Evolutionary conservation across 2,329 filamentous ascomycete genomes (phyloP).

Genomic region (Fusarium albosuccineum): DNA sequence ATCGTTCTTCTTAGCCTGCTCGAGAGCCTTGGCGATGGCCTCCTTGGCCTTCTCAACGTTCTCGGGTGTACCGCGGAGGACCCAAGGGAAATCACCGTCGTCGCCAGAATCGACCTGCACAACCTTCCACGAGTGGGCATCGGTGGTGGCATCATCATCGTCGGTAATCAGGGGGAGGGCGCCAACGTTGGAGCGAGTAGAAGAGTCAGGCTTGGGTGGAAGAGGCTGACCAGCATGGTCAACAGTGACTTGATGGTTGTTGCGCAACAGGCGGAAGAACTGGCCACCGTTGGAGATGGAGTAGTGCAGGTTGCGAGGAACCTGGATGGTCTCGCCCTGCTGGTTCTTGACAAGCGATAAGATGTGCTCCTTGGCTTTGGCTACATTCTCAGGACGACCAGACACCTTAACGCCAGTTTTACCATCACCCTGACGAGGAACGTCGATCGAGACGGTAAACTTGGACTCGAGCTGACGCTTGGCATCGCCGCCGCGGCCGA

Average conservation of each 20-base stretch:
- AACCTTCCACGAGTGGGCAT: constrained; percentile 86
- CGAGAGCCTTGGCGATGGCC: constrained; percentile 78
- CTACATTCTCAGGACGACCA: constrained; percentile 82
- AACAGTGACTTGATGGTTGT: constrained; percentile 88
- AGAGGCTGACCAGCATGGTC: constrained; percentile 87
- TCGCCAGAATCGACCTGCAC: constrained; percentile 73
- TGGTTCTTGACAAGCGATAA: constrained; percentile 83
- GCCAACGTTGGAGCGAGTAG: constrained; percentile 68
- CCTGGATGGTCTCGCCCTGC: constrained; percentile 86
- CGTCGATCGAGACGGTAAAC: constrained; percentile 88
- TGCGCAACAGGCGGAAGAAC: constrained; percentile 91
- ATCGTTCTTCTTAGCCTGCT: constrained; percentile 76
- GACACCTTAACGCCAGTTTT: constrained; percentile 88
- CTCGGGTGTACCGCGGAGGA: constrained; percentile 83
- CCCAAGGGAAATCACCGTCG: constrained; percentile 86
- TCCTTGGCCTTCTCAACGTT: constrained; percentile 85
- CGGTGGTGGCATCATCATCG: constrained; percentile 73
- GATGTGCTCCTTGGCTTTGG: constrained; percentile 90
- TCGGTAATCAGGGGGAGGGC: constrained; percentile 94
- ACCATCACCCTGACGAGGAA: constrained; percentile 88
- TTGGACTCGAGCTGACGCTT: constrained; percentile 87
- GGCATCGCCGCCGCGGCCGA: constrained; percentile 90
- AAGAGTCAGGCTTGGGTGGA: constrained; percentile 75
- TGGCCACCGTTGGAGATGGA: constrained; percentile 87
- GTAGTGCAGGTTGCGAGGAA: constrained; percentile 88